A percentile compares a stretch with the other conserved stretches of the same genome.
Evolutionary conservation across 73 alveolate species (phyloP).

Genomic region (Paramecium biaurelia): DNA sequence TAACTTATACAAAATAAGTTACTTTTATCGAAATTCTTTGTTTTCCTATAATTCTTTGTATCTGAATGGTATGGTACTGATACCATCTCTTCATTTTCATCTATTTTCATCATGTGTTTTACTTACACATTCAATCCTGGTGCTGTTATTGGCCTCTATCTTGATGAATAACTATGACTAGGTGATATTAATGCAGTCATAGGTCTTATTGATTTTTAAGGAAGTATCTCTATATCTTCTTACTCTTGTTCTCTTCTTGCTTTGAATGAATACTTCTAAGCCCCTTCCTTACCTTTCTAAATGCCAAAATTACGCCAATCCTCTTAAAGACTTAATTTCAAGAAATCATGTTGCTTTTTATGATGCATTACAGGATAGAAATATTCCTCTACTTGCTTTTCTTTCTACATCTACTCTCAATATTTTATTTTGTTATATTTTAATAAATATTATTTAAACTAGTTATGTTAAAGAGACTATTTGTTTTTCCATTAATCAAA

Average conservation of each 20-base stretch:
- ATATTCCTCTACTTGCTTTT: neutral
- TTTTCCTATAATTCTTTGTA: neutral
- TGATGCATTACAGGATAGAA: neutral
- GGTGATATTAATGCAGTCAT: constrained; percentile 31
- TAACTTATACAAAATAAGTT: neutral
- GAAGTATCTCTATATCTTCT: neutral
- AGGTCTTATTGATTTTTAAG: neutral
- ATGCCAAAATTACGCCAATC: neutral
- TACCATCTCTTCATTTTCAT: neutral
- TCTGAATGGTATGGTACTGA: constrained; percentile 5
- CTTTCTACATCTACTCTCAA: neutral
- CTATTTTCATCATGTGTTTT: constrained; percentile 20
- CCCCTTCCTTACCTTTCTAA: neutral
- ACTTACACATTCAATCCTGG: constrained; percentile 32
- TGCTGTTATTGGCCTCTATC: constrained; percentile 40
- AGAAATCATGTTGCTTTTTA: neutral
- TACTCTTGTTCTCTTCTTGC: neutral
- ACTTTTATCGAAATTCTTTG: neutral
- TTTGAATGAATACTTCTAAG: neutral
- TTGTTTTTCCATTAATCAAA: no score
- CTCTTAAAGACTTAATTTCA: neutral
- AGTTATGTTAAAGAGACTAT: no score
- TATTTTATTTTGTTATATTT: neutral
- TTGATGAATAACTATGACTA: neutral
- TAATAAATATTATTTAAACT: neutral